Base-by-base conservation (phyloP, 2,329 filamentous ascomycete genomes). In the Fusarium palustre region DNA sequence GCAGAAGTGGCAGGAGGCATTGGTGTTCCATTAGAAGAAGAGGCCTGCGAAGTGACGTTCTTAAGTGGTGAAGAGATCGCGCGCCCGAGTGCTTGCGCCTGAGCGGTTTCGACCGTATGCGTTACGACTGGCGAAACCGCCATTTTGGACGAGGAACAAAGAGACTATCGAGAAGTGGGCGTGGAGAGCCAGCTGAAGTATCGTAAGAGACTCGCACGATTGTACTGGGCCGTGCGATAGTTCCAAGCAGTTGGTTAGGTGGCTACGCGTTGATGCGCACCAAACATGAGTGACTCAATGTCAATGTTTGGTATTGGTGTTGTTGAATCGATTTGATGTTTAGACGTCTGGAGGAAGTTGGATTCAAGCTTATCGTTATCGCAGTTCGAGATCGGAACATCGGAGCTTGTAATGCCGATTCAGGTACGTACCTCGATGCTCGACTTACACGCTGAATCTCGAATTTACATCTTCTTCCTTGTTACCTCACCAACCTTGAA, bases 111-210 rank as follows among this genome's bases (percentile, higher is more conserved):
- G 55, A 74, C 74, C 20, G 81, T 77, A 46, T 79, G 76, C 5
- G 79, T 79, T 60, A 84, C 79, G 60, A 85, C 79, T 16, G 84
- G 84, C 16, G 84, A 86, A 69, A 81, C 76, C 60, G 83, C 79
- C 84, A 85, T 85, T 64, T 42, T 74, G 69, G 34, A 43, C 31
- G 49, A 46, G n/a, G 43, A 50, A 58, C 48, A 66, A 60, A 53
- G 60, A 49, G 22, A 15, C 13, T 45, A 53, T 38, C 13, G 24
- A 28, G 33, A n/a, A 36, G 30, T 36, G 28, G 39, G 25, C 55
- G 52, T 36, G 42, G 41, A 15, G 48, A 53, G 66, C 66, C 48
- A 63, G 66, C 66, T 33, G 31, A 12, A 24, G 25, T 41, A 46
- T 20, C 30, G n/a, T 46, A 24, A 7, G 18, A 24, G 15, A n/a